These are phyloP conservation scores for Auriscalpium microsporum DNA, from an alignment of 768 basidiomycete species.

Conservation along the genomic window DNA sequence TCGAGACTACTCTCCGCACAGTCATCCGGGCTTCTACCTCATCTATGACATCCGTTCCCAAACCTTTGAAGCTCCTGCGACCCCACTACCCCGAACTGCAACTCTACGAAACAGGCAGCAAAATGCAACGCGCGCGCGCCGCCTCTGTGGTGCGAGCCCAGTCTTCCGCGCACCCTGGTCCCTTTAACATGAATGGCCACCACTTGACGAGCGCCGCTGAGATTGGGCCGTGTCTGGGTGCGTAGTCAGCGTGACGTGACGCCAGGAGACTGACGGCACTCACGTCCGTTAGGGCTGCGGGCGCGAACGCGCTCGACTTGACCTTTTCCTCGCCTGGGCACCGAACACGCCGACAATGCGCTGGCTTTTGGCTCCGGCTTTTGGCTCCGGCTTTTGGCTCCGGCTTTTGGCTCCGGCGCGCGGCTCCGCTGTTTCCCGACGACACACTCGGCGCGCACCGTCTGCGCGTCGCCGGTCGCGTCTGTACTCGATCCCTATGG, in stretches of 20 bases:
- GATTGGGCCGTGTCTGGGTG: slow-evolving; percentile 95
- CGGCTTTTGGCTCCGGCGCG: too few species aligned
- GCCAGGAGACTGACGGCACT: too few species aligned
- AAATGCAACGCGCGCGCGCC: slow-evolving; percentile 23
- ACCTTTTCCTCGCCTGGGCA: too few species aligned
- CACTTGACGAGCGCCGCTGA: slow-evolving; percentile 40
- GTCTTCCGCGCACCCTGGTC: neutral
- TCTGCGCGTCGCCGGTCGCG: too few species aligned
- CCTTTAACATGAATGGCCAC: neutral
- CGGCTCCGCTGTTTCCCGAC: too few species aligned
- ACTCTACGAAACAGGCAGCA: slow-evolving; percentile 65
- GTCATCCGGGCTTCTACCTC: slow-evolving; percentile 94
- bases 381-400: too few species aligned
- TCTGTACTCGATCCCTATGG: too few species aligned
- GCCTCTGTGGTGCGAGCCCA: slow-evolving; percentile 68
- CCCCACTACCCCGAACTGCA: slow-evolving; percentile 88
- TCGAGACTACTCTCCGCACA: slow-evolving; percentile 80
- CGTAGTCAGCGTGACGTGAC: slow-evolving; percentile 96
- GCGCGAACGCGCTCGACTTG: too few species aligned
- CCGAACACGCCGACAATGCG: too few species aligned
- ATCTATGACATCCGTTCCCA: slow-evolving; percentile 98
- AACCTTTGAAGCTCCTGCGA: slow-evolving; percentile 95
- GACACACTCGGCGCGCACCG: too few species aligned
- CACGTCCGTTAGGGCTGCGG: too few species aligned
- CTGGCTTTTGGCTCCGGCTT: too few species aligned